phyloP scores from a whole-genome alignment of 83 land plant species.

The Thuja plicata region DNA sequence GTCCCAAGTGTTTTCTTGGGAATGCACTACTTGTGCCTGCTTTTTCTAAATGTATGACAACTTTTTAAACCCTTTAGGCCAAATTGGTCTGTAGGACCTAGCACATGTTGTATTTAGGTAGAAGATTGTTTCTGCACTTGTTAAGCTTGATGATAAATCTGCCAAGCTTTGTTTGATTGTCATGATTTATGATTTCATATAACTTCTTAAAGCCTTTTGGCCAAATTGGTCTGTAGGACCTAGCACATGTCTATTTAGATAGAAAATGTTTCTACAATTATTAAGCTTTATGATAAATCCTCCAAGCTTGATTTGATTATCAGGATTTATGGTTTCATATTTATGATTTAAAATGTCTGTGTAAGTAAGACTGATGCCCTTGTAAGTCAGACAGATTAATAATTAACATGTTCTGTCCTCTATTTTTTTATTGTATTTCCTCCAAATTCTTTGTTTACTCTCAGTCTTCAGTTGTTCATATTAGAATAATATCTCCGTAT shows the following conservation, averaged over 20 bases:
- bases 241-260: background rate
- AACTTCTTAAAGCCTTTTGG: background rate
- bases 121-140: background rate
- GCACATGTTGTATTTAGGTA: background rate
- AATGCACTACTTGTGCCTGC: background rate
- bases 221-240: background rate
- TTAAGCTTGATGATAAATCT: background rate
- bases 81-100: background rate
- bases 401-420: background rate
- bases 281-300: background rate
- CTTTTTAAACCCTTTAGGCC: background rate
- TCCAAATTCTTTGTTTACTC: background rate
- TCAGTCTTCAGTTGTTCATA: background rate
- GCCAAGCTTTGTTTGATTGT: background rate
- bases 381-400: background rate
- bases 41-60: background rate
- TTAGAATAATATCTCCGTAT: too few species aligned
- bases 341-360: background rate
- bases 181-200: background rate
- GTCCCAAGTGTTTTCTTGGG: background rate
- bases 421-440: background rate
- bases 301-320: background rate
- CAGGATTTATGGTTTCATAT: background rate
- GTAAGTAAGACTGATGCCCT: background rate
- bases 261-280: background rate